These are phyloP conservation scores for Cinchona pubescens DNA, from an alignment of 257 asterid genomes.

Conservation along the genomic window DNA sequence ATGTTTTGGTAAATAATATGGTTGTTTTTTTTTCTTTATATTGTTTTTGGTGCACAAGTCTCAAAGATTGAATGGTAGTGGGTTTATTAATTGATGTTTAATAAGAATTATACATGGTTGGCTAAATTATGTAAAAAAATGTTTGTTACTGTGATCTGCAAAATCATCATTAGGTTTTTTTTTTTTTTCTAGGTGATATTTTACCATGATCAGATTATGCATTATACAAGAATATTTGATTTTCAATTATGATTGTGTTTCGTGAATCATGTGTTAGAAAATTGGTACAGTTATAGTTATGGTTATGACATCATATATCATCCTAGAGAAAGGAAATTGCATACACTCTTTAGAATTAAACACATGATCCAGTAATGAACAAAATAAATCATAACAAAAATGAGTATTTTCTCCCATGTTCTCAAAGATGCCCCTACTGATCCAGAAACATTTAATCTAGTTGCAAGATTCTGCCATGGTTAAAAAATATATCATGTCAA, in stretches of 20 bases:
- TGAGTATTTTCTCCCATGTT: constrained; percentile 41
- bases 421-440: constrained; percentile 58
- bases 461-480: constrained; percentile 84
- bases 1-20: too few relatives aligned
- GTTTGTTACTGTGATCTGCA: neutral
- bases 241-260: neutral
- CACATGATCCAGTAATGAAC: neutral
- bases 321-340: too few relatives aligned
- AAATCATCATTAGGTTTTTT: neutral
- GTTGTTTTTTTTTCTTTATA: too few relatives aligned
- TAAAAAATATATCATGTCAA: constrained; percentile 40
- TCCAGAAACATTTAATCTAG: constrained; percentile 59
- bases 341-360: too few relatives aligned
- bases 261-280: too few relatives aligned
- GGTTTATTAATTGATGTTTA: too few relatives aligned
- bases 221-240: neutral
- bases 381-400: neutral
- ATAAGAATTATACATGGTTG: too few relatives aligned
- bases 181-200: too few relatives aligned
- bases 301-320: neutral
- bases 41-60: too few relatives aligned
- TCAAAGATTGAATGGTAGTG: too few relatives aligned
- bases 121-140: neutral
- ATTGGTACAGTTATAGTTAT: neutral
- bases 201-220: neutral